Evolutionary conservation across 2,329 filamentous ascomycete species (phyloP).

Genomic region (Zasmidium cellare): DNA sequence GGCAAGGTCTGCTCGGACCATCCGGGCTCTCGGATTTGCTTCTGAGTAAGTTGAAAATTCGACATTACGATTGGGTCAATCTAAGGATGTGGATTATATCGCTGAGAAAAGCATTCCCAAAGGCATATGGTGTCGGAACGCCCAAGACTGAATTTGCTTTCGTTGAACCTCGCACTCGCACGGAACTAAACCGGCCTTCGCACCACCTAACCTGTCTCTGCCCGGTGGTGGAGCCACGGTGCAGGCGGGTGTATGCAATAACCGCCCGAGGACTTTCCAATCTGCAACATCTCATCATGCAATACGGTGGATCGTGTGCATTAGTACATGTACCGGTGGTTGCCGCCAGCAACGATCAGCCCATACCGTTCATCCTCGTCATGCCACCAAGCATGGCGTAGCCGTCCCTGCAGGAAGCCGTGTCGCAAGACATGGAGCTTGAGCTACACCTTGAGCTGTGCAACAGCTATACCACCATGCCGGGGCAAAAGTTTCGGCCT

Average conservation of each 20-base stretch:
- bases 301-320: not conserved
- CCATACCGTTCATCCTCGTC: not conserved
- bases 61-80: not conserved
- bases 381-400: not conserved
- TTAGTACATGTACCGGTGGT: not conserved
- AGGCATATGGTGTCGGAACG: too few relatives aligned
- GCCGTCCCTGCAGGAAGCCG: not conserved
- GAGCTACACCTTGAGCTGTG: not conserved
- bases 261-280: not conserved
- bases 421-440: not conserved
- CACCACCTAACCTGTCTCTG: not conserved
- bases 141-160: too few relatives aligned
- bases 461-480: not conserved
- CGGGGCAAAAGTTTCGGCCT: not conserved
- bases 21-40: not conserved
- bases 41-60: not conserved
- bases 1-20: not conserved
- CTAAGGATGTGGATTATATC: too few relatives aligned
- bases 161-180: too few relatives aligned
- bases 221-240: not conserved
- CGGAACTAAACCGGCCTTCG: too few relatives aligned
- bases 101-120: too few relatives aligned
- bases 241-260: not conserved
- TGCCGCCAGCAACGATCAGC: not conserved
- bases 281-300: not conserved